Conservation (phyloP, 371 early-diverging fungal genomes). For the Pancytospora philotis region DNA sequence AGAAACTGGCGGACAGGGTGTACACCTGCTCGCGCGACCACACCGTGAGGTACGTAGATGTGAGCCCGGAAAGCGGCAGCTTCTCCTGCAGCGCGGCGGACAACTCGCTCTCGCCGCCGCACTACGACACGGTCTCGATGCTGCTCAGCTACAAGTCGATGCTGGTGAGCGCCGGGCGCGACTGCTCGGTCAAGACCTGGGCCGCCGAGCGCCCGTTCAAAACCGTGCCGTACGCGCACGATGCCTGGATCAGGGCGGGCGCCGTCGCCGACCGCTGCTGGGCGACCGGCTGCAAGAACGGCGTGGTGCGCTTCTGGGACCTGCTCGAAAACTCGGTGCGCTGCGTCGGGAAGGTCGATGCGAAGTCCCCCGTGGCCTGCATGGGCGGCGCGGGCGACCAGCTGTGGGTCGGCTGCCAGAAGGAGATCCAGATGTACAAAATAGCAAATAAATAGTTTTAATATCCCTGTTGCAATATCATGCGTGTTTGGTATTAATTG, state of each 20-base stretch:
- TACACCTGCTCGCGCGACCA: constrained; percentile 46
- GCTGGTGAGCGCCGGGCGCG: constrained; percentile 32
- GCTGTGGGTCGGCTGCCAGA: constrained; percentile 29
- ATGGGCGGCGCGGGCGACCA: constrained; percentile 2
- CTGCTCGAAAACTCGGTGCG: constrained; percentile 25
- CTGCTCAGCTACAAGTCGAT: constrained; percentile 23
- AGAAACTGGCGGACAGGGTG: background rate
- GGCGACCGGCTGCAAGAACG: constrained; percentile 39
- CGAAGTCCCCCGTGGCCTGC: constrained; percentile 16
- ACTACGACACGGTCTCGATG: constrained; percentile 35
- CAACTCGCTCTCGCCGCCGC: constrained; percentile 24
- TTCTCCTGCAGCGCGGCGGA: background rate
- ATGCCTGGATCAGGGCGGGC: constrained; percentile 39
- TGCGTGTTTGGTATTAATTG: too few species aligned
- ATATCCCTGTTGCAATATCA: too few species aligned
- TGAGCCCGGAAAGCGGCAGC: background rate
- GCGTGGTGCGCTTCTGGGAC: constrained; percentile 41
- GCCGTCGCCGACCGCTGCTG: constrained; percentile 17
- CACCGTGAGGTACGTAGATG: constrained; percentile 12
- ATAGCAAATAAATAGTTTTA: constrained; percentile 1
- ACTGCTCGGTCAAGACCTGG: constrained; percentile 44
- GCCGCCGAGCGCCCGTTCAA: constrained; percentile 11
- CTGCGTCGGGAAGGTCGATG: constrained; percentile 24
- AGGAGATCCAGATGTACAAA: constrained; percentile 2
- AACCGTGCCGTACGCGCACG: constrained; percentile 48